These are phyloP conservation scores for Fusarium fracticaudum DNA, from an alignment of 2,329 filamentous ascomycete species.

Conservation along the genomic window DNA sequence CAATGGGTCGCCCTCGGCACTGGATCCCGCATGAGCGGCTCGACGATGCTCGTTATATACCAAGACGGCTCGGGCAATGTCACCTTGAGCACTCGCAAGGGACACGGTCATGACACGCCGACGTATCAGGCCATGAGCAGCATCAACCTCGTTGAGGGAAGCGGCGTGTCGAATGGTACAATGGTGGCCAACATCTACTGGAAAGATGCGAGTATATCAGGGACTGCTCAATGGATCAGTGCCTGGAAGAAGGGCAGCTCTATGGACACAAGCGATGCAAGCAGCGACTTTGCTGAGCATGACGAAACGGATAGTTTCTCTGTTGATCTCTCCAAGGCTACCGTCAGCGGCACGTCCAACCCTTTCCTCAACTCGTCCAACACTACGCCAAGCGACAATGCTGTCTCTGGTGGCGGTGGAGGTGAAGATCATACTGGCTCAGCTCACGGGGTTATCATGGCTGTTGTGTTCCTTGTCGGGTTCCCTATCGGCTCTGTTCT, in stretches of 20 bases:
- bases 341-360: not conserved
- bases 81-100: not conserved
- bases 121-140: not conserved
- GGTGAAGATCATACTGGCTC: not conserved
- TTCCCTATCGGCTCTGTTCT: not conserved
- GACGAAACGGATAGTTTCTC: not conserved
- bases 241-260: constrained; percentile 2
- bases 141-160: not conserved
- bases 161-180: not conserved
- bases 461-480: not conserved
- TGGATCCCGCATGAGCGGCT: not conserved
- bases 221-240: not conserved
- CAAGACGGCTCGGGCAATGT: not conserved
- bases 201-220: not conserved
- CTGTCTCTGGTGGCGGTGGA: not conserved
- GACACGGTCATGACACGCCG: not conserved
- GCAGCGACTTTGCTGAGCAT: not conserved
- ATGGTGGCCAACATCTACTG: constrained; percentile 1
- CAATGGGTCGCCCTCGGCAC: constrained; percentile 4
- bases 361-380: not conserved
- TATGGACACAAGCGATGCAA: not conserved
- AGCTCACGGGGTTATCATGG: not conserved
- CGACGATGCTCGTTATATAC: not conserved
- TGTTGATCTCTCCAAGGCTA: not conserved
- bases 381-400: not conserved